Conservation (phyloP, 2,329 filamentous ascomycete genomes). For the Calonectria pteridis region DNA sequence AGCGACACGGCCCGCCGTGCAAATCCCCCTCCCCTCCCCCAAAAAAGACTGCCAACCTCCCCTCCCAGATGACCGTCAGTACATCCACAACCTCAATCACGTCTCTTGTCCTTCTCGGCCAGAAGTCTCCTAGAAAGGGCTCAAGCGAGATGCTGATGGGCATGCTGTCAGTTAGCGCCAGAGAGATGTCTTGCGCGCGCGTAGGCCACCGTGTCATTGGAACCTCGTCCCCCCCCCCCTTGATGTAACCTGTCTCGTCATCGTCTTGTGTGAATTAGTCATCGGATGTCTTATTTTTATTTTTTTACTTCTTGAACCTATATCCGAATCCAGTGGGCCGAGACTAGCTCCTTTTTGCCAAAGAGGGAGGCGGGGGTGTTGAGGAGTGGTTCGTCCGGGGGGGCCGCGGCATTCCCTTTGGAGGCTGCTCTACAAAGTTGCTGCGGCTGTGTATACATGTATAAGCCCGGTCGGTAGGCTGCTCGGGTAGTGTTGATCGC, state of each 20-base stretch:
- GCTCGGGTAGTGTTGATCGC: not conserved
- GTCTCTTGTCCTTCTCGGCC: not conserved
- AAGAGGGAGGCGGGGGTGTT: not conserved
- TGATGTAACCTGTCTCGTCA: not conserved
- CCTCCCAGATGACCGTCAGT: not conserved
- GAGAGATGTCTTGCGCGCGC: not conserved
- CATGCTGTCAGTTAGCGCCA: not conserved
- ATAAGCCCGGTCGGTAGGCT: not conserved
- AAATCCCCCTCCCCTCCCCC: not conserved
- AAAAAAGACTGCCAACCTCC: not conserved
- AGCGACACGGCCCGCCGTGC: not conserved
- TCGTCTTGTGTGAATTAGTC: not conserved
- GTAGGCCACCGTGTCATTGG: not conserved
- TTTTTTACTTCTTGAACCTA: not conserved
- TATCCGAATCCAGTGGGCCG: not conserved
- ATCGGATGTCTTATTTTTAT: not conserved
- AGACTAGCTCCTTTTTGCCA: not conserved
- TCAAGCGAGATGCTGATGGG: slow-evolving; percentile 16
- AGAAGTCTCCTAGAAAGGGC: not conserved
- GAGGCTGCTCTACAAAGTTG: not conserved
- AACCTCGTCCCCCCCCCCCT: not conserved
- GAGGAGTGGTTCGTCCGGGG: not conserved
- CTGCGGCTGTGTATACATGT: not conserved
- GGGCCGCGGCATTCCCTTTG: not conserved
- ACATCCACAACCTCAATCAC: not conserved